Percentiles rank a stretch among this genome's conserved stretches.
phyloP scores from a whole-genome alignment of 495 filamentous ascomycete genomes.

The Hypoxylon rickii region DNA sequence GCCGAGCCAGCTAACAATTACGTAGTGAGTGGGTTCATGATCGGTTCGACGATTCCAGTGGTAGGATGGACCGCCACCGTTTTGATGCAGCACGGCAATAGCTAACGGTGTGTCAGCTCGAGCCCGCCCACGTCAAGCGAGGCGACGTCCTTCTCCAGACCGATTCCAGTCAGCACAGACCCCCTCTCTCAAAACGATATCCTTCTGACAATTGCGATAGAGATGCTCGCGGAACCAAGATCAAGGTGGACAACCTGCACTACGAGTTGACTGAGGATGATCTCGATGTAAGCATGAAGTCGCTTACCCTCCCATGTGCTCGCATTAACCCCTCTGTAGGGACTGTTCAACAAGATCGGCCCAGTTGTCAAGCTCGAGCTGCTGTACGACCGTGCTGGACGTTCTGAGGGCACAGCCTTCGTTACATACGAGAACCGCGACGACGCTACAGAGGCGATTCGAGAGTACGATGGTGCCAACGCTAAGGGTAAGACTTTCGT shows the following conservation, averaged over 20 bases:
- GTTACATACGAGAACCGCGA: conserved; percentile 73
- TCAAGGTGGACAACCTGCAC: conserved; percentile 90
- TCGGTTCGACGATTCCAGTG: conserved; percentile 69
- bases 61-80: conserved; percentile 38
- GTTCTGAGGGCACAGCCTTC: conserved; percentile 83
- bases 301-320: neutral
- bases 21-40: conserved; percentile 89
- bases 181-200: neutral
- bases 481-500: conserved; percentile 64
- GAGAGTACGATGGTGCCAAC: conserved; percentile 87
- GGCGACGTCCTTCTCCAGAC: conserved; percentile 54
- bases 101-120: conserved; percentile 47
- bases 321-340: conserved; percentile 54
- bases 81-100: conserved; percentile 30
- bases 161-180: conserved; percentile 53
- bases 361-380: conserved; percentile 71
- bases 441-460: conserved; percentile 76
- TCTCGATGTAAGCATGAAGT: conserved; percentile 64
- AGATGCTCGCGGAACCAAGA: conserved; percentile 64
- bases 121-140: conserved; percentile 39
- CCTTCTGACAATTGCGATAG: conserved; percentile 20
- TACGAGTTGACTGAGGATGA: conserved; percentile 91
- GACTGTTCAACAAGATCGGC: conserved; percentile 79
- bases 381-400: conserved; percentile 86
- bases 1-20: neutral